These are phyloP conservation scores for Calonectria multiphialidica DNA, from an alignment of 2,329 filamentous ascomycete species.

Conservation along the genomic window DNA sequence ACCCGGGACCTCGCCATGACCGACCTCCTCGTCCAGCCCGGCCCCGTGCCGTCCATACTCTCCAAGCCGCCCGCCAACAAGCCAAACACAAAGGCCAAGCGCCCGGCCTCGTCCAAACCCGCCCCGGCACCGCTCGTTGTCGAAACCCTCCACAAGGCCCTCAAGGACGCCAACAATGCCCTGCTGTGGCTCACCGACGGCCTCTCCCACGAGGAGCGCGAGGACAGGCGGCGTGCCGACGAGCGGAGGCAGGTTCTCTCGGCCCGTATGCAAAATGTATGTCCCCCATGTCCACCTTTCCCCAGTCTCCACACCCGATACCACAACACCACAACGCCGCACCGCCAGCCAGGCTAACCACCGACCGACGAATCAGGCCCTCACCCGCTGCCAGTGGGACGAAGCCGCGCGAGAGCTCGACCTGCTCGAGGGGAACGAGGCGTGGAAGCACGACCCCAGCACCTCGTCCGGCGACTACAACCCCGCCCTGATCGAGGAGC, in stretches of 20 bases:
- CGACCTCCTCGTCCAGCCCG: constrained; percentile 44
- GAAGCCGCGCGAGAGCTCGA: constrained; percentile 83
- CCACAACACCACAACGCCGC: too few relatives aligned
- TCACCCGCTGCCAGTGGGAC: constrained; percentile 79
- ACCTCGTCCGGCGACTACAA: constrained; percentile 76
- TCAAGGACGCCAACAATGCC: constrained; percentile 55
- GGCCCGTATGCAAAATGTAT: constrained; percentile 74
- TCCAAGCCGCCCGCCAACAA: constrained; percentile 28
- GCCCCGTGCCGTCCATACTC: constrained; percentile 37
- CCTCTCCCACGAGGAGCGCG: constrained; percentile 63
- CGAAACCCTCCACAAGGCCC: constrained; percentile 45
- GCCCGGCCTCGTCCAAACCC: constrained; percentile 25
- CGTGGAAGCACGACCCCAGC: constrained; percentile 76
- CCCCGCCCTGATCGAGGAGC: constrained; percentile 73
- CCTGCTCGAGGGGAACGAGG: constrained; percentile 80
- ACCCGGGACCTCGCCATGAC: constrained; percentile 38
- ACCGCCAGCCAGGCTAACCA: too few relatives aligned
- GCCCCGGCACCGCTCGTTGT: constrained; percentile 35
- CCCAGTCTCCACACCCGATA: background rate
- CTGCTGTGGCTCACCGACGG: constrained; percentile 65
- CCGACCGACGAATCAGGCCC: constrained; percentile 63
- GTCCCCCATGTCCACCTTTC: constrained; percentile 41
- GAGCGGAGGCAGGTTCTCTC: constrained; percentile 73
- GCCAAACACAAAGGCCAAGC: constrained; percentile 41
- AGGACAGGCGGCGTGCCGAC: constrained; percentile 60